phyloP scores from a whole-genome alignment of 768 basidiomycete species.

The Collybia nuda region DNA sequence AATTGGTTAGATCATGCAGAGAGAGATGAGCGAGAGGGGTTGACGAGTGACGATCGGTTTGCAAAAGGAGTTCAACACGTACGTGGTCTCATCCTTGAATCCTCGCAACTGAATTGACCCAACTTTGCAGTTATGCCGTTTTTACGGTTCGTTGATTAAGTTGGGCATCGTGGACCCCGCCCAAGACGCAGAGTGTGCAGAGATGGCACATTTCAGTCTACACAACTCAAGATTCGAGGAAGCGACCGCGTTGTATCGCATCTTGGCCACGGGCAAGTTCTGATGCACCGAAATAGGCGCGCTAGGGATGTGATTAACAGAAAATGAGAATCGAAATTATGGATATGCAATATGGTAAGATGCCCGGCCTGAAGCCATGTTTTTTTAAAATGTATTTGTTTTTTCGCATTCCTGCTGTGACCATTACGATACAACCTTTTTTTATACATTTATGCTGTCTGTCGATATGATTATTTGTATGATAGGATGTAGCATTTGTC shows the following conservation, averaged over 20 bases:
- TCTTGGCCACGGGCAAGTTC: constrained; percentile 49
- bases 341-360: too few relatives aligned
- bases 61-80: constrained; percentile 74
- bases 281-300: constrained; percentile 22
- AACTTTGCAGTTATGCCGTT: constrained; percentile 66
- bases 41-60: constrained; percentile 71
- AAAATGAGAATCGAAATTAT: background rate
- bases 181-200: constrained; percentile 68
- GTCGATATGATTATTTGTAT: too few relatives aligned
- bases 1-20: constrained; percentile 72
- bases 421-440: too few relatives aligned
- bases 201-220: constrained; percentile 78
- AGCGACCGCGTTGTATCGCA: constrained; percentile 70
- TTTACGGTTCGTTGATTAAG: constrained; percentile 72
- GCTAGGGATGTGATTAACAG: background rate
- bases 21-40: constrained; percentile 64
- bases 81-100: constrained; percentile 20
- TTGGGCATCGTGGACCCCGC: constrained; percentile 59
- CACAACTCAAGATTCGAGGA: constrained; percentile 74
- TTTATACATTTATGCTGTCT: too few relatives aligned
- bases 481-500: too few relatives aligned
- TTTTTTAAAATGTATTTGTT: too few relatives aligned
- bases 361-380: too few relatives aligned
- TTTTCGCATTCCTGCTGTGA: too few relatives aligned
- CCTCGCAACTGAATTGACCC: background rate